Base-by-base conservation (phyloP, 1,284 basidiomycete genomes). In the Ceratobasidium sp. region DNA sequence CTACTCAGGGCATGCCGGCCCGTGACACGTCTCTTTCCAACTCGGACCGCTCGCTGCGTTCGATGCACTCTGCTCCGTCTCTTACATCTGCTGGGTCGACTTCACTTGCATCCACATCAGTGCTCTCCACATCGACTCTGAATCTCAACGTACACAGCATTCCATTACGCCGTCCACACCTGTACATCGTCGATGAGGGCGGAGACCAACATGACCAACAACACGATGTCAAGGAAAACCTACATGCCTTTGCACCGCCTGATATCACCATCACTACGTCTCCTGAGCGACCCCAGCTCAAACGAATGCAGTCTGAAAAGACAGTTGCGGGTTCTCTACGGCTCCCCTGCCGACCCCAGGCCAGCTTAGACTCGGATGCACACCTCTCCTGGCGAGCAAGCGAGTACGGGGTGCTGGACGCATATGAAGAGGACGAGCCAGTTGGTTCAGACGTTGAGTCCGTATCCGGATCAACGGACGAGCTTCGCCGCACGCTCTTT, bases 51-150 rank as follows among this genome's bases (percentile, higher is more conserved):
- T 62, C 59, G 6, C 21, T 62, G 2, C 60, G 60, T 21, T 66
- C 60, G n/a, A 66, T 66, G 50, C 60, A 66, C 21, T 66, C 60
- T 13, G 60, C 60, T 5, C 60, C 60, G n/a, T 66, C 60, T 5
- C 60, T 66, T 14, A 44, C 41, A 13, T 54, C 49, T n/a, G n/a
- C 9, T 4, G 50, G 30, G 21, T 41, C 59, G 30, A 53, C 36
- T 36, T 29, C 39, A 2, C n/a, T 27, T 36, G n/a, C 33, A 19
- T 50, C 47, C 6, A n/a, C n/a, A n/a, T 50, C 47, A 2, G 47
- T 50, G 47, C 47, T 50, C 11, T 54, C 50, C 7, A 36, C 47
- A 4, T 52, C 60, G 25, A 66, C 36, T n/a, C 14, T 36, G 8
- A 66, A 53, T 25, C 27, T 54, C 33, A 66, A 66, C 41, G 50